Evolutionary conservation across 2,329 filamentous ascomycete genomes (phyloP).

Genomic region (Parastagonospora nodorum): DNA sequence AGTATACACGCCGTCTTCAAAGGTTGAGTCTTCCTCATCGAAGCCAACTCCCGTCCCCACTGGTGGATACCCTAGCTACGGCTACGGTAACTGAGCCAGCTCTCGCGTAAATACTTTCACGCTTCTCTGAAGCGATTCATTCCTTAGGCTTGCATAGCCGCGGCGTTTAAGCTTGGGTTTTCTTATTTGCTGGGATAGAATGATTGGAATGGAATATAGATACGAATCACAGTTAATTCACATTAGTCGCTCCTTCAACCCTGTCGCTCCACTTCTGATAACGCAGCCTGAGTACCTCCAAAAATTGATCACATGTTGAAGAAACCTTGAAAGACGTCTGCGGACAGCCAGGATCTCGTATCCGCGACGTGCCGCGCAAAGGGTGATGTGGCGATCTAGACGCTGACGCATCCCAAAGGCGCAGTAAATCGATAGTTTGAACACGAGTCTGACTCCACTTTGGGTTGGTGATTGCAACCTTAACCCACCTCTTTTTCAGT

Average conservation of each 20-base stretch:
- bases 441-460: not conserved
- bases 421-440: constrained; percentile 2
- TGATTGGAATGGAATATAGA: constrained; percentile 70
- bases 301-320: not conserved
- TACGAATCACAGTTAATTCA: constrained; percentile 6
- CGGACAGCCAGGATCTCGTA: not conserved
- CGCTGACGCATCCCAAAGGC: not conserved
- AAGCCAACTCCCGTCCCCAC: constrained; percentile 15
- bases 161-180: constrained; percentile 21
- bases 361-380: not conserved
- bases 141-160: constrained; percentile 30
- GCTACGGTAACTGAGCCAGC: constrained; percentile 14
- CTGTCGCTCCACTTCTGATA: not conserved
- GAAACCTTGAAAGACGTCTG: not conserved
- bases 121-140: constrained; percentile 4
- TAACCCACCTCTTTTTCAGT: not conserved
- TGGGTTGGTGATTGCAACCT: not conserved
- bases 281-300: not conserved
- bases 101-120: constrained; percentile 2
- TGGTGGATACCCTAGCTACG: constrained; percentile 12
- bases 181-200: constrained; percentile 8
- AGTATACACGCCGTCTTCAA: not conserved
- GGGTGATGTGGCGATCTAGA: not conserved
- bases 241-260: constrained; percentile 12
- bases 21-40: not conserved